Evolutionary conservation across 495 filamentous ascomycete species (phyloP), one percentile per base, ranked within the genome.

Genomic region (Daldinia bambusicola): DNA sequence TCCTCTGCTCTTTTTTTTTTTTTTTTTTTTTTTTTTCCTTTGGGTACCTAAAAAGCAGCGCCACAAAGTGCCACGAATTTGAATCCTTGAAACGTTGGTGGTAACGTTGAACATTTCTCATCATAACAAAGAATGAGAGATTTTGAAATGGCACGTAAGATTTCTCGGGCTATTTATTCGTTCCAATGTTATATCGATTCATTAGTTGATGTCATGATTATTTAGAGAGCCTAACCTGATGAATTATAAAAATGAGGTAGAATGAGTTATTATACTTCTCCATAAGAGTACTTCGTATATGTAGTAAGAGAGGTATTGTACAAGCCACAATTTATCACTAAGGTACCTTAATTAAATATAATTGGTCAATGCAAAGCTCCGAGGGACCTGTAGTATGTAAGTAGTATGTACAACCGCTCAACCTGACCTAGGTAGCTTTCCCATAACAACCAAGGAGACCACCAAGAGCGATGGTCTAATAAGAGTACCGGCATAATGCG

Each of bases 261-360:
- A n/a, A n/a, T n/a, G n/a, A n/a, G n/a, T n/a, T n/a, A n/a, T n/a
- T n/a, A n/a, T n/a, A n/a, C n/a, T n/a, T n/a, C n/a, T n/a, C n/a
- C 16, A 48, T 48, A 48, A 3, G 18, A 18, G 43, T n/a, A n/a
- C n/a, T n/a, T n/a, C n/a, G n/a, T n/a, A n/a, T n/a, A n/a, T n/a
- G n/a, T n/a, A n/a, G n/a, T n/a, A n/a, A n/a, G n/a, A n/a, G n/a
- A n/a, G n/a, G n/a, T n/a, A 31, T 43, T 45, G 36, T 50, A 48
- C 26, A 14, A 67, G 41, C 37, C 55, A 61, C 50, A n/a, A 31
- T 43, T 56, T 57, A 72, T 61, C 43, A 55, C 48, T 55, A 65
- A 32, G 13, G 31, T 12, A 26, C 26, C 26, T 26, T 12, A 38
- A 45, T 20, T 10, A 13, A 13, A 51, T 50, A n/a, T 52, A 32